Conservation (phyloP, 1,139 yeast genomes). For the Zygoascus meyerae region DNA sequence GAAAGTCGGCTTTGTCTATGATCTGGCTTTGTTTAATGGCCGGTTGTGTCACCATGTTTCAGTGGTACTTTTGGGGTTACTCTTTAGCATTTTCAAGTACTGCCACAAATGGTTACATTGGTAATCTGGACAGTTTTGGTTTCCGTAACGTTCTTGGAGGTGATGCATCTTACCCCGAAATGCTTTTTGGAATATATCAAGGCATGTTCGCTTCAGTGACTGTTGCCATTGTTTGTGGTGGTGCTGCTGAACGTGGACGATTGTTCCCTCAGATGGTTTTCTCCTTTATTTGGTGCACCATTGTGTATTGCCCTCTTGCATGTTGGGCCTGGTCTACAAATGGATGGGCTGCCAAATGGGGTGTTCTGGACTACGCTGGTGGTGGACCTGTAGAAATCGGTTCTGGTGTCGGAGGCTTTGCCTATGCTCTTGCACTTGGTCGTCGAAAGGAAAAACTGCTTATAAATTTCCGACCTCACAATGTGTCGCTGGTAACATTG, state of each 20-base stretch:
- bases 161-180: slow-evolving; percentile 58
- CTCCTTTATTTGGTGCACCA: slow-evolving; percentile 80
- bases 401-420: slow-evolving; percentile 87
- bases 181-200: slow-evolving; percentile 81
- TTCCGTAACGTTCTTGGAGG: slow-evolving; percentile 63
- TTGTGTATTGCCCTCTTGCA: slow-evolving; percentile 89
- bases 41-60: slow-evolving; percentile 72
- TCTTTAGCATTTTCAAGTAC: slow-evolving; percentile 77
- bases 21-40: slow-evolving; percentile 78
- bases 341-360: slow-evolving; percentile 93
- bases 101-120: slow-evolving; percentile 77
- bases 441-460: slow-evolving; percentile 75
- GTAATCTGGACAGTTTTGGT: slow-evolving; percentile 78
- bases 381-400: slow-evolving; percentile 96
- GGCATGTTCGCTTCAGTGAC: slow-evolving; percentile 90
- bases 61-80: slow-evolving; percentile 98
- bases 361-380: slow-evolving; percentile 93
- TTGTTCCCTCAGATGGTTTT: slow-evolving; percentile 80
- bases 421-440: slow-evolving; percentile 75
- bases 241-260: slow-evolving; percentile 92
- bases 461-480: slow-evolving; percentile 91
- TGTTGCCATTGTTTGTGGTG: slow-evolving; percentile 85
- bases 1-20: slow-evolving; percentile 86
- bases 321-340: slow-evolving; percentile 91
- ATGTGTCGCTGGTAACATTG: slow-evolving; percentile 76